phyloP scores from a whole-genome alignment of 2,329 filamentous ascomycete species.

The Monosporascus sp. region DNA sequence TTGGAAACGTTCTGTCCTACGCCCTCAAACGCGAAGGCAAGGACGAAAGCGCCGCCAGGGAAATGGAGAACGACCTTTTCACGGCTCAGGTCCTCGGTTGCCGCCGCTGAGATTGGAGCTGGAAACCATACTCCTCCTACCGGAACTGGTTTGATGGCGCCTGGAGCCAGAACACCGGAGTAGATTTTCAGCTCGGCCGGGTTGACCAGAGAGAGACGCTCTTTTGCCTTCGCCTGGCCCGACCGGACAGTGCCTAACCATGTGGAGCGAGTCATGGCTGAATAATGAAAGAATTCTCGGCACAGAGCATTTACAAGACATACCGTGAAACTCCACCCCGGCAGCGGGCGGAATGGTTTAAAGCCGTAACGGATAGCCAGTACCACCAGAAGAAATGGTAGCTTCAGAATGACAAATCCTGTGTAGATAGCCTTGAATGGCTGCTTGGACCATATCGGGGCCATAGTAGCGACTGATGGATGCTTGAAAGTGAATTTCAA shows the following conservation, averaged over 20 bases:
- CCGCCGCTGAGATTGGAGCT: neutral
- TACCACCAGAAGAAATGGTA: conserved; percentile 1
- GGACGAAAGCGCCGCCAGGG: conserved; percentile 16
- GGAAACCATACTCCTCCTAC: conserved; percentile 16
- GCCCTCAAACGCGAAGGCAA: conserved; percentile 9
- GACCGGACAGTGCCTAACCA: neutral
- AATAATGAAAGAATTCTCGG: conserved; percentile 2
- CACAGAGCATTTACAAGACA: conserved; percentile 3
- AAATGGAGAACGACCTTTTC: conserved; percentile 16
- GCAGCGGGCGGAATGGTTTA: conserved; percentile 5
- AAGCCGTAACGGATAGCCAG: conserved; percentile 5
- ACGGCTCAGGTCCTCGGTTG: neutral
- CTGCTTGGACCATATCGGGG: conserved; percentile 9
- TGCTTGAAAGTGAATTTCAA: too few species aligned
- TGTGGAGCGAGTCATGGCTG: neutral
- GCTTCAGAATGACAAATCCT: neutral
- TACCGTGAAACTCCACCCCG: conserved; percentile 9
- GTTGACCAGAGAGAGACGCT: conserved; percentile 3
- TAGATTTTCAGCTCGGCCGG: conserved; percentile 1
- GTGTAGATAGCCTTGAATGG: conserved; percentile 12
- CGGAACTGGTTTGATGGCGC: conserved; percentile 3
- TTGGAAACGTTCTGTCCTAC: conserved; percentile 3
- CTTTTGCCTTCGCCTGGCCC: conserved; percentile 5
- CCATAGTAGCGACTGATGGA: conserved; percentile 2
- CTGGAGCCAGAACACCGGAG: neutral